phyloP scores from a whole-genome alignment of 176 grass and related monocot genomes.

The Elymus sibiricus region DNA sequence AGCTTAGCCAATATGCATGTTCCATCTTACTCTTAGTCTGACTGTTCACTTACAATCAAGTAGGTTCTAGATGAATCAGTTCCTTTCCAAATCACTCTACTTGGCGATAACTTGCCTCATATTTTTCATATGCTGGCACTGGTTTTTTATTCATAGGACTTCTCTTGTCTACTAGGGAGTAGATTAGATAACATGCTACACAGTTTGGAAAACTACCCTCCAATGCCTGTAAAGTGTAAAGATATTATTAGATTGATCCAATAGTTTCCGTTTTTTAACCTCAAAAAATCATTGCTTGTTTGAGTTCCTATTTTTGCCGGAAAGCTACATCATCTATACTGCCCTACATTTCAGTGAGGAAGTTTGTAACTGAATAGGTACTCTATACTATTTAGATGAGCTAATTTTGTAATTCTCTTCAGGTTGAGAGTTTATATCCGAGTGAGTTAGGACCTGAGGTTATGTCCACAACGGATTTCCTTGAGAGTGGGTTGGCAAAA shows the following conservation, averaged over 20 bases:
- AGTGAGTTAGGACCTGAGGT: constrained; percentile 64
- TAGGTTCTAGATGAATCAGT: not conserved
- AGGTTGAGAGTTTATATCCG: constrained; percentile 94
- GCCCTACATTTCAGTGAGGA: not conserved
- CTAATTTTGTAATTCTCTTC: constrained; percentile 25
- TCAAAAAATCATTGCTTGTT: not conserved
- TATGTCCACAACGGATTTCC: constrained; percentile 64
- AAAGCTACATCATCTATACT: not conserved
- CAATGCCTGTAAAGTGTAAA: not conserved
- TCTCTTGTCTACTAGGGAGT: not conserved
- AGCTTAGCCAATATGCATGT: not conserved
- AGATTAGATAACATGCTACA: not conserved
- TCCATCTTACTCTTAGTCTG: not conserved
- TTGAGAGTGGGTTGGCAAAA: constrained; percentile 57
- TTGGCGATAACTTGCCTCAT: not conserved
- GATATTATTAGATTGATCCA: not conserved
- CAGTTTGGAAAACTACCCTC: not conserved
- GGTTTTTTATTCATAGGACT: not conserved
- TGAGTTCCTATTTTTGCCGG: no score
- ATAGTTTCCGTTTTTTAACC: not conserved
- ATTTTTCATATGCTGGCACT: not conserved
- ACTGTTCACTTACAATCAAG: not conserved
- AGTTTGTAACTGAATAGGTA: not conserved
- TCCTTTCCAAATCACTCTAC: not conserved
- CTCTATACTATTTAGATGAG: not conserved